Evolutionary conservation across 192 early-diverging fungal species (phyloP).

Genomic region (Coemansia sp.): DNA sequence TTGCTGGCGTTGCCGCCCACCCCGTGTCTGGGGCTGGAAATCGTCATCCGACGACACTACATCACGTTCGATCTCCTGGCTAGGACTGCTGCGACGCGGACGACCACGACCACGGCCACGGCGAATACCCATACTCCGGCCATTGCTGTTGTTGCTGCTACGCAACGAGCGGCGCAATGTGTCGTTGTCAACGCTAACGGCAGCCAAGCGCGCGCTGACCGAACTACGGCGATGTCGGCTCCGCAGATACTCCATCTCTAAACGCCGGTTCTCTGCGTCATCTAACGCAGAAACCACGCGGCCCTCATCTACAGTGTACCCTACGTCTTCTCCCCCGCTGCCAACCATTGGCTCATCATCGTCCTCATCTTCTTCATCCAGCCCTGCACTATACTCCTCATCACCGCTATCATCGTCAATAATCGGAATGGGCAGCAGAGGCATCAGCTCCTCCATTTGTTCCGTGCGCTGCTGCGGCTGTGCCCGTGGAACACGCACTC

Average conservation of each 20-base stretch:
- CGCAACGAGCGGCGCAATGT: slow-evolving; percentile 3
- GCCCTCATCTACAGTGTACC: not conserved
- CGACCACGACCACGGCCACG: not conserved
- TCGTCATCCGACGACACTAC: slow-evolving; percentile 33
- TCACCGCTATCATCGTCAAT: slow-evolving; percentile 64
- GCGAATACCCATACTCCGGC: not conserved
- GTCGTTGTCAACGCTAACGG: not conserved
- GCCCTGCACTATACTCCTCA: slow-evolving; percentile 57
- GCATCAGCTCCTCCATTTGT: slow-evolving; percentile 39
- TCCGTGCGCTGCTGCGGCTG: slow-evolving; percentile 12
- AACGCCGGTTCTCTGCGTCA: slow-evolving; percentile 20
- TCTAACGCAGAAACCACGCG: not conserved
- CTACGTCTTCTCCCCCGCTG: not conserved
- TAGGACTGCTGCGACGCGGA: not conserved
- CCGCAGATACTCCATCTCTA: slow-evolving; percentile 37
- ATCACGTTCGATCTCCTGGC: not conserved
- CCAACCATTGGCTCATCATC: slow-evolving; percentile 22
- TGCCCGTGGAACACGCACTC: slow-evolving; percentile 13
- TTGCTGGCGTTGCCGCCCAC: not conserved
- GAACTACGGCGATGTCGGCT: slow-evolving; percentile 27
- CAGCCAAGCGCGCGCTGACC: not conserved
- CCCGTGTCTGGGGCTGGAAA: slow-evolving; percentile 19
- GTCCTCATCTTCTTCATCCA: slow-evolving; percentile 60
- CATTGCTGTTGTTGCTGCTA: not conserved
- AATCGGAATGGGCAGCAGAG: slow-evolving; percentile 52